Conservation (phyloP, 208 protist species). For the Trypanosomatidae sp. region DNA sequence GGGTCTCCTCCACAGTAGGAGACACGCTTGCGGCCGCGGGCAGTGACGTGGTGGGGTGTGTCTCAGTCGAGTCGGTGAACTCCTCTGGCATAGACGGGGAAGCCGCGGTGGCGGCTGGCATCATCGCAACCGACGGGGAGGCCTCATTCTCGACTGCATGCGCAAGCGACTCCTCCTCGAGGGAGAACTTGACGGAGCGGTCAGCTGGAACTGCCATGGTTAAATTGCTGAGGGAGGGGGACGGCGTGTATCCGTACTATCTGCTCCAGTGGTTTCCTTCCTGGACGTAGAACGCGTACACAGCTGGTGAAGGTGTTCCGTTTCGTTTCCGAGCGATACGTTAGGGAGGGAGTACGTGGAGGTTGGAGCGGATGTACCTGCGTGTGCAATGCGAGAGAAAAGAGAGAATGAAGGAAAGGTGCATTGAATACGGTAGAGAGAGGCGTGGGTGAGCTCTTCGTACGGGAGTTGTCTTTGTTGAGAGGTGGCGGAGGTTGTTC, state of each 20-base stretch:
- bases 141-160: not conserved
- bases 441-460: not conserved
- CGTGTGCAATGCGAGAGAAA: not conserved
- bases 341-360: not conserved
- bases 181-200: conserved; percentile 34
- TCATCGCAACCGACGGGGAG: not conserved
- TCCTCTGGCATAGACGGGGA: not conserved
- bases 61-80: not conserved
- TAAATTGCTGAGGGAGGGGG: not conserved
- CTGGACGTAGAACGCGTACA: not conserved
- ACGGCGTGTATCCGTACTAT: not conserved
- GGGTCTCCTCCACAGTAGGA: not conserved
- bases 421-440: no score
- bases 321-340: not conserved
- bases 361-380: not conserved
- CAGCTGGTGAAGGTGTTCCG: not conserved
- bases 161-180: conserved; percentile 13
- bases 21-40: not conserved
- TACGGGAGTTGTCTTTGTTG: not conserved
- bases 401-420: no score
- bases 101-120: not conserved
- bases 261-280: not conserved
- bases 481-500: not conserved
- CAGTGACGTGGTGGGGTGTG: not conserved
- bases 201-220: conserved; percentile 1